A percentile compares a stretch with the other conserved stretches of the same genome.
These are phyloP conservation scores for Pseudonitzschia multiseries DNA, from an alignment of 108 stramenopile species.

Conservation along the genomic window DNA sequence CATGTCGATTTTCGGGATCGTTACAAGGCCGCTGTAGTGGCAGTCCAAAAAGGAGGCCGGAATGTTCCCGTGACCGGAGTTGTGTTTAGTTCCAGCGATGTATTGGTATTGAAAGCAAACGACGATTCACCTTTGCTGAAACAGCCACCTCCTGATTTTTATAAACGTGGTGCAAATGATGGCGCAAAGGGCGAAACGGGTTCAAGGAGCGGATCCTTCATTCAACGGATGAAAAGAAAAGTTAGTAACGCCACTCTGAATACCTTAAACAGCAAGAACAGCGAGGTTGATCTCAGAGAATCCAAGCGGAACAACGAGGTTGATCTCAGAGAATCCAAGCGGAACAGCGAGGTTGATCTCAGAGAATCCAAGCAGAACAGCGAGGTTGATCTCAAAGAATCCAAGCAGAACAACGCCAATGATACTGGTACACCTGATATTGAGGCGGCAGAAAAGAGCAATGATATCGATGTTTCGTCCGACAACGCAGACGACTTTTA, in stretches of 20 bases:
- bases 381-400: no score
- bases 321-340: no score
- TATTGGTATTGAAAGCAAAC: conserved; percentile 66
- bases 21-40: conserved; percentile 78
- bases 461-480: background rate
- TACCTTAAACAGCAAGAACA: conserved; percentile 5
- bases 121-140: conserved; percentile 73
- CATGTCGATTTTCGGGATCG: conserved; percentile 58
- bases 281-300: background rate
- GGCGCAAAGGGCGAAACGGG: background rate
- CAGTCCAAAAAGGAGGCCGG: conserved; percentile 57
- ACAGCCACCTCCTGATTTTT: conserved; percentile 62
- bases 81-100: conserved; percentile 59
- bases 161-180: conserved; percentile 23
- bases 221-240: conserved; percentile 19
- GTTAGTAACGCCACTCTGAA: conserved; percentile 1
- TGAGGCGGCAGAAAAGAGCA: conserved; percentile 5
- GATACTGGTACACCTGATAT: no score
- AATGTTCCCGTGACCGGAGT: conserved; percentile 44
- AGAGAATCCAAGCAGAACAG: no score
- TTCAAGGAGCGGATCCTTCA: conserved; percentile 23
- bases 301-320: background rate
- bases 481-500: conserved; percentile 9
- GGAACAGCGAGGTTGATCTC: no score
- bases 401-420: no score